phyloP scores from a whole-genome alignment of 2,329 filamentous ascomycete genomes.

The Talaromyces sp. region DNA sequence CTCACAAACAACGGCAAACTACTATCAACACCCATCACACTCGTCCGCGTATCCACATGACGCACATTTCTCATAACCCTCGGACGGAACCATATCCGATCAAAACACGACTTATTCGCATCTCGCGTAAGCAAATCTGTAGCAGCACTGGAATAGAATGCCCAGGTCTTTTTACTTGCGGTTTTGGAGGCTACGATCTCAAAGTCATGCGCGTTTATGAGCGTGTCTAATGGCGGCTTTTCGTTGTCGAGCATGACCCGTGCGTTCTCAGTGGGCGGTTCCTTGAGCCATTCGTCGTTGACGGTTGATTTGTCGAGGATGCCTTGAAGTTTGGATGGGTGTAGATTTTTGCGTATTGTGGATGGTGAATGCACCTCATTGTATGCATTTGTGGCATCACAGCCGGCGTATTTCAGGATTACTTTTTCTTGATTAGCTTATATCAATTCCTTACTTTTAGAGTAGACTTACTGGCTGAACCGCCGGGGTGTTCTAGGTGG shows the following conservation, averaged over 20 bases:
- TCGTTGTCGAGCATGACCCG: slow-evolving; percentile 29
- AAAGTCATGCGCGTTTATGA: slow-evolving; percentile 62
- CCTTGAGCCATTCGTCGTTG: slow-evolving; percentile 48
- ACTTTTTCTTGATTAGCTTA: slow-evolving; percentile 27
- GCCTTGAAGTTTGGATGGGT: slow-evolving; percentile 48
- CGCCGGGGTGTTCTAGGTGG: slow-evolving; percentile 61
- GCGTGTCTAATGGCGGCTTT: slow-evolving; percentile 51
- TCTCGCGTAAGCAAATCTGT: slow-evolving; percentile 59
- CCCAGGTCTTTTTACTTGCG: slow-evolving; percentile 63
- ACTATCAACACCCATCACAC: slow-evolving; percentile 54
- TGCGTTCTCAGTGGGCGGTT: slow-evolving; percentile 33
- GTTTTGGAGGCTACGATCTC: slow-evolving; percentile 54
- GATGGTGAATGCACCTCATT: slow-evolving; percentile 47
- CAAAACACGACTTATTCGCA: slow-evolving; percentile 55
- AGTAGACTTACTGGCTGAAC: slow-evolving; percentile 47
- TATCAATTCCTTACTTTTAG: neutral
- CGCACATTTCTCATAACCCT: slow-evolving; percentile 58
- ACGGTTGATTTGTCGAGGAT: slow-evolving; percentile 48
- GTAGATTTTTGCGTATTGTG: slow-evolving; percentile 45
- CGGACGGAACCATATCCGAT: slow-evolving; percentile 58
- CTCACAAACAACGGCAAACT: slow-evolving; percentile 61
- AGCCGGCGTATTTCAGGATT: slow-evolving; percentile 46
- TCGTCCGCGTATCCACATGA: slow-evolving; percentile 49
- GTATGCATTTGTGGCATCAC: slow-evolving; percentile 46
- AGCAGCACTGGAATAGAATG: slow-evolving; percentile 65